Base-by-base conservation (phyloP, 169 alveolate genomes). In the Cystoisospora suis region DNA sequence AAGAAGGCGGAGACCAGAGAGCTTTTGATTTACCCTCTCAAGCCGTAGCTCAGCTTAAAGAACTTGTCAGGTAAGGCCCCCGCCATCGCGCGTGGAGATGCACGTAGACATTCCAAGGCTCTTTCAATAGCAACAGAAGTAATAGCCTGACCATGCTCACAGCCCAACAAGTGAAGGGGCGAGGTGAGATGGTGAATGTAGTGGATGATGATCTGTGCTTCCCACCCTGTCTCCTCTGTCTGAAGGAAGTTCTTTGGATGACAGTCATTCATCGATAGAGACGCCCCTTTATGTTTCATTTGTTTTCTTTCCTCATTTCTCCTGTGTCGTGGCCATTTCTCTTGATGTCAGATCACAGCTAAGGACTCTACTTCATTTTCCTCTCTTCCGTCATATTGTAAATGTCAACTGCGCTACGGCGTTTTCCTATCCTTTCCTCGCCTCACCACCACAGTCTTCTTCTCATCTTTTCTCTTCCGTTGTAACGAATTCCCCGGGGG, bases 361-460 rank as follows among this genome's bases (percentile, higher is more conserved):
- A 4, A 46, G 83, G 32, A 72, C 58, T 0, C 42, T 46, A 56
- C 56, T 72, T 5, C 83, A 72, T 38, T 72, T 72, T 17, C 83
- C 83, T 0, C 56, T 72, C 36, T 72, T 72, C 32, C 83, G 83
- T 53, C 83, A 40, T 34, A 38, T 72, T 32, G 83, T 72, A 38
- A 40, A 38, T 9, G 83, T 72, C 58, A 40, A 40, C 56, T 38
- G 83, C 32, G 83, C 83, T 34, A 2, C 44, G 36, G 36, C 75
- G 23, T 59, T 59, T 15, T 15, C 42, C 42, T 3, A 4, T 65
- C 44, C 77, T 12, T 65, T 65, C 77, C 12, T 15, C 77, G 72
- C 40, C 23, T 58, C 72, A 1, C 40, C 72, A 36, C 72, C 72
- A 1, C 29, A 29, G 72, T 1, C 3, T 9, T 58, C n/a, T n/a